Percentiles rank a stretch among this genome's conserved stretches.
Evolutionary conservation across 495 filamentous ascomycete genomes (phyloP).

Genomic region (Neurospora sp.): DNA sequence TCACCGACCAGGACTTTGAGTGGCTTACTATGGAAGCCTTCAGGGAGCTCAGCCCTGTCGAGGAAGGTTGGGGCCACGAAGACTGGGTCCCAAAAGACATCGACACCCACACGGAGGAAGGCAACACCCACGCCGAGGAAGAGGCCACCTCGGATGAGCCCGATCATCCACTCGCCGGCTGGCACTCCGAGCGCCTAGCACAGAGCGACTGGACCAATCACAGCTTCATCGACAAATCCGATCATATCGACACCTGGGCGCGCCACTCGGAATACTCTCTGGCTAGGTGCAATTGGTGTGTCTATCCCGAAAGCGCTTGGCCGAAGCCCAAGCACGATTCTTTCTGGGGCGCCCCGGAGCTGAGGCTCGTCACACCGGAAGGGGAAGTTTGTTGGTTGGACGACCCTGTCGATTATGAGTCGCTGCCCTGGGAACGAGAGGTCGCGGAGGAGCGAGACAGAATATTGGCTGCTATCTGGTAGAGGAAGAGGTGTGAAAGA

Average conservation of each 20-base stretch:
- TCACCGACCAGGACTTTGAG: background rate
- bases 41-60: background rate
- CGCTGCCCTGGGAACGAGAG: background rate
- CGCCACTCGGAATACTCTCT: background rate
- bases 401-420: background rate
- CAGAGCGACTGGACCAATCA: background rate
- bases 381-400: background rate
- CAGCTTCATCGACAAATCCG: background rate
- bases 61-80: background rate
- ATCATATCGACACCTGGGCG: background rate
- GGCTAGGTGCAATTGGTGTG: background rate
- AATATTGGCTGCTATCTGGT: background rate
- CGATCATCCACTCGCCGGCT: background rate
- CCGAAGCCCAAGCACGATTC: background rate
- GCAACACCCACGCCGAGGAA: background rate
- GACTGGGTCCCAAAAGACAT: background rate
- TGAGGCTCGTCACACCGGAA: background rate
- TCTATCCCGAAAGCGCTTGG: background rate
- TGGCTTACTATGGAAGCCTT: background rate
- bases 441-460: background rate
- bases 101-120: background rate
- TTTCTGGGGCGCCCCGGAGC: background rate
- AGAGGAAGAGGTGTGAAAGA: background rate
- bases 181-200: background rate
- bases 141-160: accelerated